Conservation (phyloP, 345 rosid species). For the Eucalyptus paniculata region DNA sequence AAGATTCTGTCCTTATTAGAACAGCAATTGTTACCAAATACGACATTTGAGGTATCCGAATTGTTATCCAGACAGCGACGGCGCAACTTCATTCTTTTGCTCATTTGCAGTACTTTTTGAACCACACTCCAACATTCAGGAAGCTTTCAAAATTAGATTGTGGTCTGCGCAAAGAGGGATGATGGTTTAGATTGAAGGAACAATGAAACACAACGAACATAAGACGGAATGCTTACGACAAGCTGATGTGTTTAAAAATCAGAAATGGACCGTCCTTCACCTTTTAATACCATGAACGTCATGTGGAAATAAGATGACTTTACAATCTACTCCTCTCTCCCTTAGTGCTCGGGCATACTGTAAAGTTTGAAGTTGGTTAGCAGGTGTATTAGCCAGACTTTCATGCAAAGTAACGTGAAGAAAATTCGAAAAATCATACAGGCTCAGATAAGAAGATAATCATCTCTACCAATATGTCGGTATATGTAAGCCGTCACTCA, state of each 20-base stretch:
- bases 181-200: not conserved
- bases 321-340: conserved; percentile 81
- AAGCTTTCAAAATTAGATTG: conserved; percentile 75
- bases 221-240: not conserved
- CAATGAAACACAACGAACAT: not conserved
- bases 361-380: not conserved
- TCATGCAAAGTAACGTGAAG: not conserved
- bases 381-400: not conserved
- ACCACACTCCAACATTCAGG: conserved; percentile 74
- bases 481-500: not conserved
- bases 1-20: not conserved
- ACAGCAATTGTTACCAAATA: not conserved
- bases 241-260: not conserved
- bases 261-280: conserved; percentile 14
- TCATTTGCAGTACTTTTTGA: conserved; percentile 63
- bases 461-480: not conserved
- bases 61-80: not conserved
- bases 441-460: not conserved
- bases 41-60: not conserved
- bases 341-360: conserved; percentile 70
- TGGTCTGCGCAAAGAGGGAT: conserved; percentile 36
- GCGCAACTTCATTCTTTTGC: not conserved
- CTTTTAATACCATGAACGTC: conserved; percentile 66
- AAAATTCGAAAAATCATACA: not conserved
- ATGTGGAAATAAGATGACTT: conserved; percentile 52